Conservation (phyloP, 2,329 filamentous ascomycete species). For the Curvularia spicifera region DNA sequence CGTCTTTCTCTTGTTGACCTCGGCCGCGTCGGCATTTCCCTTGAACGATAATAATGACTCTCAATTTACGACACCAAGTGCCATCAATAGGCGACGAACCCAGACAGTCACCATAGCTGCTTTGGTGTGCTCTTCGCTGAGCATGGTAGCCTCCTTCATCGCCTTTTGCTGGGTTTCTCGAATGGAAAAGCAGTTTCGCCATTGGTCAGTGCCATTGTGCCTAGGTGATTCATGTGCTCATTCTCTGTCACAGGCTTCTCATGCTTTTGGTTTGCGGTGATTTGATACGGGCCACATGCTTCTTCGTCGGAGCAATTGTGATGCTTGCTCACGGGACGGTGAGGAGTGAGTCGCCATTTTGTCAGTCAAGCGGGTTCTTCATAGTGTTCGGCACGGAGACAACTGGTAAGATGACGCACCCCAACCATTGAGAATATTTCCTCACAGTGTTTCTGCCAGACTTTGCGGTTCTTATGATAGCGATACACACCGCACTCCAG, state of each 20-base stretch:
- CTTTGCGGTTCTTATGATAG: constrained; percentile 73
- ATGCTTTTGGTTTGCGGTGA: constrained; percentile 76
- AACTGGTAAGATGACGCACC: constrained; percentile 55
- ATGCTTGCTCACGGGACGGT: constrained; percentile 62
- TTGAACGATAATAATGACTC: constrained; percentile 5
- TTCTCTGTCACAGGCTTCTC: constrained; percentile 63
- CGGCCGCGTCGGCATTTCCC: constrained; percentile 1
- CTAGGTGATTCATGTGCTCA: neutral
- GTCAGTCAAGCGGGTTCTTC: constrained; percentile 73
- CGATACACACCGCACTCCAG: constrained; percentile 73
- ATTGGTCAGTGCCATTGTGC: constrained; percentile 61
- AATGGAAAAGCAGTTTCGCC: constrained; percentile 76
- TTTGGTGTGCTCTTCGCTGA: constrained; percentile 54
- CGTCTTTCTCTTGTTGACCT: constrained; percentile 1
- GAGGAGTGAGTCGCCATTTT: constrained; percentile 62
- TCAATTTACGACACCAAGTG: constrained; percentile 9
- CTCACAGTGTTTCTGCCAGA: constrained; percentile 52
- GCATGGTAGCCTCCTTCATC: constrained; percentile 62
- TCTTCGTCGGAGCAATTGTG: constrained; percentile 68
- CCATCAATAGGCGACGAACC: constrained; percentile 21
- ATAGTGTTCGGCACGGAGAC: constrained; percentile 71
- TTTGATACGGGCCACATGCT: constrained; percentile 72
- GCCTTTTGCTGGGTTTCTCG: constrained; percentile 75
- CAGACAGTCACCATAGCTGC: constrained; percentile 46
- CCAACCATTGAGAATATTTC: neutral